Percentiles rank a stretch among this genome's conserved stretches.
These are phyloP conservation scores for Luzula sylvatica DNA, from an alignment of 176 grass and related monocot species.

Conservation along the genomic window DNA sequence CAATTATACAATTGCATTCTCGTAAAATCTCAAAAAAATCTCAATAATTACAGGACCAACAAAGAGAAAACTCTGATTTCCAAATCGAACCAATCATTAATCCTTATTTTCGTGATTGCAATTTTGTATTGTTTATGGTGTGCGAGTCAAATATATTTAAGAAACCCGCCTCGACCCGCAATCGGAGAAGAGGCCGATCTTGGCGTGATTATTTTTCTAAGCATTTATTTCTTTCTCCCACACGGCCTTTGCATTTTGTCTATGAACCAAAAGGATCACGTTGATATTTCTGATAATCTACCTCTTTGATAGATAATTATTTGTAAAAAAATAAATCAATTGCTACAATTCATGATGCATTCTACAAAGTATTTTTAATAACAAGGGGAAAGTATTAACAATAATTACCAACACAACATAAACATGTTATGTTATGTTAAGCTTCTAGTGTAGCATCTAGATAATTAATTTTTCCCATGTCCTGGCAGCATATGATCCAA, in stretches of 20 bases:
- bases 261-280: slow-evolving; percentile 55
- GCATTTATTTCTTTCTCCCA: slow-evolving; percentile 70
- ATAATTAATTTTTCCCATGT: too few relatives aligned
- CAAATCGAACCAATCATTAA: slow-evolving; percentile 66
- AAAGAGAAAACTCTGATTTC: slow-evolving; percentile 30
- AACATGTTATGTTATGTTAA: too few relatives aligned
- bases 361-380: too few relatives aligned
- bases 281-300: slow-evolving; percentile 32
- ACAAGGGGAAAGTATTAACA: too few relatives aligned
- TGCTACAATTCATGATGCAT: too few relatives aligned
- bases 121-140: slow-evolving; percentile 75
- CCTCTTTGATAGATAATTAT: slow-evolving; percentile 31
- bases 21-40: background rate
- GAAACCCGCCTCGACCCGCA: slow-evolving; percentile 51
- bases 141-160: slow-evolving; percentile 72
- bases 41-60: slow-evolving; percentile 34
- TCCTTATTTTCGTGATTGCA: slow-evolving; percentile 48
- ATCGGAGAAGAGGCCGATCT: slow-evolving; percentile 99
- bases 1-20: background rate
- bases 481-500: too few relatives aligned
- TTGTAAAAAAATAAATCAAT: too few relatives aligned
- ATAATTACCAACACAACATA: too few relatives aligned
- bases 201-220: slow-evolving; percentile 71
- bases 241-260: slow-evolving; percentile 66
- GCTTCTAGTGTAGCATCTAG: too few relatives aligned